Evolutionary conservation across 495 filamentous ascomycete species (phyloP).

Genomic region (Aspergillus ellipticus): DNA sequence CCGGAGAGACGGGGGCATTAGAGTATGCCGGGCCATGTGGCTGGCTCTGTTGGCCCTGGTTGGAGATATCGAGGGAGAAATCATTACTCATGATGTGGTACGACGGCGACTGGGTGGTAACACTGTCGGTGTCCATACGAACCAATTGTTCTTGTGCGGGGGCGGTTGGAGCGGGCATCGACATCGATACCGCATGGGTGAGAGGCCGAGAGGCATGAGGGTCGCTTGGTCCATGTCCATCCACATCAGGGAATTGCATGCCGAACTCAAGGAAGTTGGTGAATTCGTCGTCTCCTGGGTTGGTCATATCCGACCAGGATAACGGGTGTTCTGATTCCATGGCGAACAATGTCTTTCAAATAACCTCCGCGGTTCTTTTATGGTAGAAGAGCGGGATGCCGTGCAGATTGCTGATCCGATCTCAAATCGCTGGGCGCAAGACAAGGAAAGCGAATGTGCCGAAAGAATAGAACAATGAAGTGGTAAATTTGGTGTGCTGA

Average conservation of each 20-base stretch:
- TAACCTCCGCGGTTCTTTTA: not conserved
- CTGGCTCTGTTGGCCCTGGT: constrained; percentile 21
- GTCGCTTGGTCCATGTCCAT: constrained; percentile 38
- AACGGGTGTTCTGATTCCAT: constrained; percentile 43
- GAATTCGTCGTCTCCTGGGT: constrained; percentile 47
- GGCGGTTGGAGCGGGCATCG: constrained; percentile 30
- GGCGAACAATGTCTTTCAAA: constrained; percentile 5
- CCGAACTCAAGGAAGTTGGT: constrained; percentile 53
- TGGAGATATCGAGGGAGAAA: constrained; percentile 34
- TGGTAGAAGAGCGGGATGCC: not conserved
- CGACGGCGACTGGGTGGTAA: constrained; percentile 24
- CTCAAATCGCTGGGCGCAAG: not conserved
- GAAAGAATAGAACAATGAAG: not conserved
- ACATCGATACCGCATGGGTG: constrained; percentile 28
- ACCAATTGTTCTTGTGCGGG: constrained; percentile 24
- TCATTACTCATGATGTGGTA: constrained; percentile 34
- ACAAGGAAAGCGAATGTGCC: constrained; percentile 1
- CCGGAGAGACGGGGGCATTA: constrained; percentile 32
- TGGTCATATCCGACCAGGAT: constrained; percentile 40
- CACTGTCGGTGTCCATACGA: constrained; percentile 25
- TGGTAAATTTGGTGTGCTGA: not conserved
- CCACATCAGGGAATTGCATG: constrained; percentile 47
- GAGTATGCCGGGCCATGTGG: constrained; percentile 31
- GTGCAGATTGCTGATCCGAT: not conserved
- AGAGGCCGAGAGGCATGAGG: constrained; percentile 31